Conservation (phyloP, 2,329 filamentous ascomycete genomes). For the Hirsutella thompsonii region DNA sequence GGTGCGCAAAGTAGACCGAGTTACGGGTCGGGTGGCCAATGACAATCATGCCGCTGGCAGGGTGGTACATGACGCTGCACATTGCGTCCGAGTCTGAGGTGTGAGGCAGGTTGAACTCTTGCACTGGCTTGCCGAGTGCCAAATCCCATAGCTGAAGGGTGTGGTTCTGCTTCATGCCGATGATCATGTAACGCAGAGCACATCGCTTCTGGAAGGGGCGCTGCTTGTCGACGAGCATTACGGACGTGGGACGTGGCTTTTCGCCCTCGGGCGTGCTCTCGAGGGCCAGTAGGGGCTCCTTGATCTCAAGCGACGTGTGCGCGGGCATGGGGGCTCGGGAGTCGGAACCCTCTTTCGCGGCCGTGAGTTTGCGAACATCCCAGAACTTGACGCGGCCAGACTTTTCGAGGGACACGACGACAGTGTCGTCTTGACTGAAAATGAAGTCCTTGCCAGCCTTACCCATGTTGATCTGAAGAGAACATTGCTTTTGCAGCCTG, state of each 20-base stretch:
- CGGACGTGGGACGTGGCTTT: slow-evolving; percentile 94
- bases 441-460: slow-evolving; percentile 98
- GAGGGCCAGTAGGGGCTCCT: slow-evolving; percentile 74
- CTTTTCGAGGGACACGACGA: slow-evolving; percentile 93
- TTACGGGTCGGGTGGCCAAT: slow-evolving; percentile 95
- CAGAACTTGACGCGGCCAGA: slow-evolving; percentile 94
- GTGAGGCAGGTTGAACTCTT: slow-evolving; percentile 93
- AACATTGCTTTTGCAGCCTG: slow-evolving; percentile 73
- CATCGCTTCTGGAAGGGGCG: slow-evolving; percentile 83
- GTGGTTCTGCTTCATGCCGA: slow-evolving; percentile 98
- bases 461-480: slow-evolving; percentile 87
- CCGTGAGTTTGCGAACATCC: slow-evolving; percentile 75
- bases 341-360: slow-evolving; percentile 36
- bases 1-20: slow-evolving; percentile 91
- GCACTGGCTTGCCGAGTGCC: slow-evolving; percentile 84
- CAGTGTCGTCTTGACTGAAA: slow-evolving; percentile 92
- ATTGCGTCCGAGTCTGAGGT: slow-evolving; percentile 96
- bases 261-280: slow-evolving; percentile 77
- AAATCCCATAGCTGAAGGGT: slow-evolving; percentile 98
- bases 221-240: slow-evolving; percentile 91
- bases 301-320: slow-evolving; percentile 58
- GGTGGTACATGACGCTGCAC: slow-evolving; percentile 92
- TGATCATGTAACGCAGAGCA: slow-evolving; percentile 86
- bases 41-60: slow-evolving; percentile 81
- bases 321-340: slow-evolving; percentile 38